phyloP scores from a whole-genome alignment of 352 stramenopile species.

The Globisporangium camurandrum region DNA sequence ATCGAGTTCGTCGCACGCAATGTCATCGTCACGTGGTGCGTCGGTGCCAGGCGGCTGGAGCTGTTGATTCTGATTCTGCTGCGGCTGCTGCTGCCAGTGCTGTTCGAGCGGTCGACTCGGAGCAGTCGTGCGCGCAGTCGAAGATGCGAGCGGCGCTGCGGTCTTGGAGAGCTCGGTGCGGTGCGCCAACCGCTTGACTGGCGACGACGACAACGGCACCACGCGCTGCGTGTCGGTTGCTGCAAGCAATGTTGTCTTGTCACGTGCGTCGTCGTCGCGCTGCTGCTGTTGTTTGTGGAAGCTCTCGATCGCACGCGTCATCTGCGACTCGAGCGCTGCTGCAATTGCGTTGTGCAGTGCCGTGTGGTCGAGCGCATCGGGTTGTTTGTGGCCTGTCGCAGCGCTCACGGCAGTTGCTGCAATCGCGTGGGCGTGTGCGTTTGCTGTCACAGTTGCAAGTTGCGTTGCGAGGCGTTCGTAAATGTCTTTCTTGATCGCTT shows the following conservation, averaged over 20 bases:
- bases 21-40: constrained; percentile 15
- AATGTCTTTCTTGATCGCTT: constrained; percentile 58
- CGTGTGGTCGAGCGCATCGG: constrained; percentile 9
- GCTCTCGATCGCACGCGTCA: constrained; percentile 27
- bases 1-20: constrained; percentile 35
- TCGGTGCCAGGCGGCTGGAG: neutral
- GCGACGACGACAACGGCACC: neutral
- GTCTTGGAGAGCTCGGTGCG: neutral
- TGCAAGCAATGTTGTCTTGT: too few relatives aligned
- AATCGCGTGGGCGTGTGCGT: neutral
- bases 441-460: constrained; percentile 11
- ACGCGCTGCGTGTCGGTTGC: neutral
- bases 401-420: neutral
- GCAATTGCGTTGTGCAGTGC: constrained; percentile 48
- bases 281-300: constrained; percentile 15
- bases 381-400: neutral
- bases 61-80: neutral
- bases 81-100: too few relatives aligned
- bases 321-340: constrained; percentile 34
- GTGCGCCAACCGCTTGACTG: constrained; percentile 3
- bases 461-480: constrained; percentile 43
- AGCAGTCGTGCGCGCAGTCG: too few relatives aligned
- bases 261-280: too few relatives aligned
- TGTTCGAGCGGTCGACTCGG: too few relatives aligned
- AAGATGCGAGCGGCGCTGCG: too few relatives aligned